Conservation (phyloP, 345 rosid species). For the Eucalyptus albens region DNA sequence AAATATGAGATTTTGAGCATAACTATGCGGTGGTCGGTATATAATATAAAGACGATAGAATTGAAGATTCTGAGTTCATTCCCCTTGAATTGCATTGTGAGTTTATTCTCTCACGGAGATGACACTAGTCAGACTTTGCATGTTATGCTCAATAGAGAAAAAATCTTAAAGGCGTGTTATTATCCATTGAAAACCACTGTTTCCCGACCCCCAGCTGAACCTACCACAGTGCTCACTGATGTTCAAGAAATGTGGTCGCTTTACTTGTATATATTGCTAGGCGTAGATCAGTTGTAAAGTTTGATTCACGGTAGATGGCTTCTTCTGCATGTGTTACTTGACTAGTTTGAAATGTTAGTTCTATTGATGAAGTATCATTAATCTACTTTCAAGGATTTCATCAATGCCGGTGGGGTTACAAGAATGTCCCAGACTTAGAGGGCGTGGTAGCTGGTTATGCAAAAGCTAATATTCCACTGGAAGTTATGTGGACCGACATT, state of each 20-base stretch:
- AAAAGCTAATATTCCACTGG: conserved; percentile 57
- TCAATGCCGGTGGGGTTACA: conserved; percentile 64
- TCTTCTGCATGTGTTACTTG: not conserved
- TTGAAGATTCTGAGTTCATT: not conserved
- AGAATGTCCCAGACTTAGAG: conserved; percentile 38
- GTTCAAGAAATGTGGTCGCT: not conserved
- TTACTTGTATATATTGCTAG: not conserved
- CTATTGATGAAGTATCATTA: not conserved
- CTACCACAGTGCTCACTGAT: not conserved
- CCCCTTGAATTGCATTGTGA: not conserved
- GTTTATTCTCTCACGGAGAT: not conserved
- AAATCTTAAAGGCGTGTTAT: not conserved
- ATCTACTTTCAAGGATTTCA: conserved; percentile 38
- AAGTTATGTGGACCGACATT: conserved; percentile 78
- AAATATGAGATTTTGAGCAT: too few relatives aligned
- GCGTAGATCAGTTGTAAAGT: not conserved
- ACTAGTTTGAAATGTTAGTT: not conserved
- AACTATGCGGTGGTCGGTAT: not conserved
- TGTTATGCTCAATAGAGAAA: not conserved
- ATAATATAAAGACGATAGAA: not conserved
- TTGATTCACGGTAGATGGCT: not conserved
- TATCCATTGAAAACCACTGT: not conserved
- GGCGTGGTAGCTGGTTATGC: conserved; percentile 56
- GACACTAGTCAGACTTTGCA: not conserved
- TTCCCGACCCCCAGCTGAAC: not conserved